Percentiles rank a stretch among this genome's conserved stretches.
These are phyloP conservation scores for Fusarium abutilonis DNA, from an alignment of 2,329 filamentous ascomycete species.

Conservation along the genomic window DNA sequence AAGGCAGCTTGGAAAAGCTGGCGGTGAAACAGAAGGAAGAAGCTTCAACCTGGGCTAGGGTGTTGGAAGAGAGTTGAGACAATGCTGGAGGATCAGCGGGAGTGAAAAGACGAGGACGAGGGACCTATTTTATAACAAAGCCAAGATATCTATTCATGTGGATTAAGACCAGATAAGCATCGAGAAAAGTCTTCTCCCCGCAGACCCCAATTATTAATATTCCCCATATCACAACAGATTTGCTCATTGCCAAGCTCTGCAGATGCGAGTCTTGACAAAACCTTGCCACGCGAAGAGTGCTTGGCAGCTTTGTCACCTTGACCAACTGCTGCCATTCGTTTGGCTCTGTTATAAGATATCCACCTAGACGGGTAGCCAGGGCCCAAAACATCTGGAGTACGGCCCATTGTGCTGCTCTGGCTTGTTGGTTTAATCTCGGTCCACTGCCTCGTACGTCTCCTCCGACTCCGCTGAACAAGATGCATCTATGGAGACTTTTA, in stretches of 20 bases:
- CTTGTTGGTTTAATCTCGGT: slow-evolving; percentile 1
- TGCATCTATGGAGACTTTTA: slow-evolving; percentile 1
- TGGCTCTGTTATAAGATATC: neutral
- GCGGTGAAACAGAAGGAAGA: neutral
- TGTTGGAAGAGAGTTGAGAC: neutral
- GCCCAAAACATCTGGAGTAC: neutral
- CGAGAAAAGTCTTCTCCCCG: neutral
- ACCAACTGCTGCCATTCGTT: slow-evolving; percentile 4
- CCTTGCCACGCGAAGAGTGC: slow-evolving; percentile 19
- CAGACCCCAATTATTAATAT: slow-evolving; percentile 1
- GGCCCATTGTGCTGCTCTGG: neutral
- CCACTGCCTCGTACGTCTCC: neutral
- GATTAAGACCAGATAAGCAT: neutral
- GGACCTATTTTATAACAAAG: slow-evolving; percentile 15
- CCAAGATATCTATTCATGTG: slow-evolving; percentile 24
- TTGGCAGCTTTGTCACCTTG: slow-evolving; percentile 12
- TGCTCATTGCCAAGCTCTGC: slow-evolving; percentile 12
- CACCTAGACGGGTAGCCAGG: slow-evolving; percentile 5
- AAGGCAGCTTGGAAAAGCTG: neutral
- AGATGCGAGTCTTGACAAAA: slow-evolving; percentile 15
- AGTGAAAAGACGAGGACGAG: neutral
- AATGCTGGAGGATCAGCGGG: slow-evolving; percentile 3
- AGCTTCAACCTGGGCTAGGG: neutral
- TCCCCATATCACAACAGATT: slow-evolving; percentile 11
- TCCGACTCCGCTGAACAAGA: slow-evolving; percentile 3